Percentiles rank a stretch among this genome's conserved stretches.
phyloP scores from a whole-genome alignment of 306 rosid genomes.

The Rosa rugosa region DNA sequence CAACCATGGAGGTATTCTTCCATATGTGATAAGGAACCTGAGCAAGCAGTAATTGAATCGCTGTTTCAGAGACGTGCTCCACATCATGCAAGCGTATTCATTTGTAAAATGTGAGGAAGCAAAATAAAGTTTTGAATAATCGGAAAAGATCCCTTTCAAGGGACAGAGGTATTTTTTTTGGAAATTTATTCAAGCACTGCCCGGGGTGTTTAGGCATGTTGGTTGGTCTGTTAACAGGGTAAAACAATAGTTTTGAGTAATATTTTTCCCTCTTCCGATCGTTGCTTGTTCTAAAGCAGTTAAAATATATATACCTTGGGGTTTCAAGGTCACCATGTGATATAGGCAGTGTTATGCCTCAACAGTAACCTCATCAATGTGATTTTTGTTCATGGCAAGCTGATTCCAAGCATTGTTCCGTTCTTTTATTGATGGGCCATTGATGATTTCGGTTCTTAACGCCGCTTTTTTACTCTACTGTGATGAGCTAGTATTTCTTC shows the following conservation, averaged over 20 bases:
- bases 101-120: constrained; percentile 31
- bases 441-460: neutral
- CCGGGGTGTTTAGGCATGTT: constrained; percentile 14
- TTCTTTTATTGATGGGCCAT: neutral
- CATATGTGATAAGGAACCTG: constrained; percentile 73
- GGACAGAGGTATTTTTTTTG: constrained; percentile 32
- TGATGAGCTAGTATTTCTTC: too few relatives aligned
- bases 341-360: constrained; percentile 1
- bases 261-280: neutral
- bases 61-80: constrained; percentile 18
- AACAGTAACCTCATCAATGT: neutral
- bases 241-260: neutral
- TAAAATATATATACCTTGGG: neutral
- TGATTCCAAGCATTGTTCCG: neutral
- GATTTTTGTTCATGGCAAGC: constrained; percentile 10
- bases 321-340: constrained; percentile 7
- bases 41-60: constrained; percentile 46
- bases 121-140: constrained; percentile 35
- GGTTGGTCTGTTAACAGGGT: constrained; percentile 32
- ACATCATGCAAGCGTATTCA: constrained; percentile 15
- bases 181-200: constrained; percentile 23
- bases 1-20: constrained; percentile 88
- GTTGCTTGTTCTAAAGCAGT: constrained; percentile 21
- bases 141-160: constrained; percentile 34
- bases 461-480: neutral